phyloP scores from a whole-genome alignment of 2,329 filamentous ascomycete species.

The Clonostachys rosea region DNA sequence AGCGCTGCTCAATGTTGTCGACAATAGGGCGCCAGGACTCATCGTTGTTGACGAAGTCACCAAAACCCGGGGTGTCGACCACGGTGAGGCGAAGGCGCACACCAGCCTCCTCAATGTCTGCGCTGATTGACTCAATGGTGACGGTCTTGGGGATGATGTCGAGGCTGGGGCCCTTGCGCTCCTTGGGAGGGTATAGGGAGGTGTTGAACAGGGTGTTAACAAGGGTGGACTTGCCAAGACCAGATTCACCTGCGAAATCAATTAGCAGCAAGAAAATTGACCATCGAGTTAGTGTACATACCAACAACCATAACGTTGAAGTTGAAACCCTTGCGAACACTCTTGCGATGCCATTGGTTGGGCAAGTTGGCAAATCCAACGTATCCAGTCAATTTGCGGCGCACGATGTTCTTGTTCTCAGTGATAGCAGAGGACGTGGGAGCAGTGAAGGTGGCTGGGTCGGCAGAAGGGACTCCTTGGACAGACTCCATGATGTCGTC shows the following conservation, averaged over 20 bases:
- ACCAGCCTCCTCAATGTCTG: conserved; percentile 97
- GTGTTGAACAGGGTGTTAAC: conserved; percentile 99
- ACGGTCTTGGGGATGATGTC: conserved; percentile 99
- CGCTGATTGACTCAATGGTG: conserved; percentile 89
- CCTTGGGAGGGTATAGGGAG: conserved; percentile 95
- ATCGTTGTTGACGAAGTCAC: conserved; percentile 99
- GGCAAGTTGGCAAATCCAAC: conserved; percentile 98
- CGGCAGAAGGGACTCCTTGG: conserved; percentile 27
- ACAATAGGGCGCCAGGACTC: conserved; percentile 99
- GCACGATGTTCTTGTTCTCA: conserved; percentile 91
- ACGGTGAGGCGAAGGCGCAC: conserved; percentile 94
- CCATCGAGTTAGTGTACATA: conserved; percentile 44
- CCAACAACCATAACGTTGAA: conserved; percentile 99
- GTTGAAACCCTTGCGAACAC: conserved; percentile 99
- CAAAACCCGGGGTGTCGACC: conserved; percentile 96
- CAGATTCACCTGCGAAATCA: conserved; percentile 82
- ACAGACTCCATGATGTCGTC: conserved; percentile 21
- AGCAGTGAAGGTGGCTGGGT: conserved; percentile 21
- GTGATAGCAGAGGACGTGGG: conserved; percentile 41
- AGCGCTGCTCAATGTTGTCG: conserved; percentile 99
- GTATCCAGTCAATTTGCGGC: conserved; percentile 96
- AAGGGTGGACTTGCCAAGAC: conserved; percentile 96
- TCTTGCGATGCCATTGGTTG: conserved; percentile 99
- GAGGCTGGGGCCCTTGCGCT: conserved; percentile 94
- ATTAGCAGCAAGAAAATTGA: conserved; percentile 1